Base-by-base conservation (phyloP, 768 basidiomycete genomes). In the Lentinula lateritia region DNA sequence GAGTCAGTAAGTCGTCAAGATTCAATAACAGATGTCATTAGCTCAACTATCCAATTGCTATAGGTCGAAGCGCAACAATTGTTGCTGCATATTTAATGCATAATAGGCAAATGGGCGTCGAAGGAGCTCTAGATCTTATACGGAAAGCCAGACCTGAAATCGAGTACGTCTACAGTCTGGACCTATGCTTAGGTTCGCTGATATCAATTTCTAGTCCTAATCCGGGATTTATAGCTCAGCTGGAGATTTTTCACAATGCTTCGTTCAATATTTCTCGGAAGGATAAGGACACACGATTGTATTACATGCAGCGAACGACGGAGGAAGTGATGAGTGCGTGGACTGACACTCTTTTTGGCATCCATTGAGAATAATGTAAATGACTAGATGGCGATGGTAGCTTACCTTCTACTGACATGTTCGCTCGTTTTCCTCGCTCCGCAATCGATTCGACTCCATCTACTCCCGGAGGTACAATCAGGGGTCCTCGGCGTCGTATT, bases 31-130 rank as follows among this genome's bases (percentile, higher is more conserved):
- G 23, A 32, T 42, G 39, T 5, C 16, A 7, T 13, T 43, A 10
- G 8, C 23, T 34, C 15, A 15, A 28, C 7, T 6, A 15, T 64
- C 52, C 20, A 35, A 59, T 1, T 28, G 23, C 39, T 7, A 20
- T 63, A 93, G 90, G 90, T 68, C 84, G 95, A 23, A 94, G 92
- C 65, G 86, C 88, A 6, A 89, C 92, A 2, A 86, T 96, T 52
- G 88, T 90, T 6, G 87, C 92, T 2, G 95, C 94, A 4, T 97
- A 93, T 68, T 76, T 97, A 50, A 95, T 97, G 92, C 84, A 89
- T 67, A 79, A 85, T 15, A 52, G 85, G 2, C 20, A 42, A 55
- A 64, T 83, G 34, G 83, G 87, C 62, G 76, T 81, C 0, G 74
- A 81, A 10, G 74, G 78, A 20, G 93, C 95, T 5, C 73, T 97